Percentiles rank a stretch among this genome's conserved stretches.
phyloP scores from a whole-genome alignment of 108 stramenopile genomes.

The Cylindrotheca closterium region DNA sequence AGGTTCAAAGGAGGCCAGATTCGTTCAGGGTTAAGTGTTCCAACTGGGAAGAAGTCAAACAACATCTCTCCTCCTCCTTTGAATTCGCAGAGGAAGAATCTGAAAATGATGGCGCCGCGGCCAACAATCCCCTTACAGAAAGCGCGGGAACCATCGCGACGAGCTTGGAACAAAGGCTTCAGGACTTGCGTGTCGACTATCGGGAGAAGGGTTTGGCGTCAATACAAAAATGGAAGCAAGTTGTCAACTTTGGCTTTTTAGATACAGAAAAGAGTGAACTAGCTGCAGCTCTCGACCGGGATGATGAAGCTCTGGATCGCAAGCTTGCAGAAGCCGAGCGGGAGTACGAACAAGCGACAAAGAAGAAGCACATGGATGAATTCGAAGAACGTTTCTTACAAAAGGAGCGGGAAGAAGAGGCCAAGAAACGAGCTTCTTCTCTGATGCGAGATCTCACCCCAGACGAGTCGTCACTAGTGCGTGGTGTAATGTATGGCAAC shows the following conservation, averaged over 20 bases:
- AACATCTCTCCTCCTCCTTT: slow-evolving; percentile 20
- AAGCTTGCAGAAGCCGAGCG: background rate
- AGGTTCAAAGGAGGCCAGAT: slow-evolving; percentile 16
- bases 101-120: background rate
- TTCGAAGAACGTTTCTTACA: slow-evolving; percentile 34
- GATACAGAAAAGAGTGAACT: slow-evolving; percentile 8
- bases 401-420: slow-evolving; percentile 46
- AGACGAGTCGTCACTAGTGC: slow-evolving; percentile 59
- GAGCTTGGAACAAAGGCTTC: slow-evolving; percentile 6
- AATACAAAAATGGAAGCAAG: slow-evolving; percentile 36
- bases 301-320: slow-evolving; percentile 20
- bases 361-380: slow-evolving; percentile 9
- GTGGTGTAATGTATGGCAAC: slow-evolving; percentile 48
- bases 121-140: background rate
- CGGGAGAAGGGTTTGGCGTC: slow-evolving; percentile 2
- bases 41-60: slow-evolving; percentile 42
- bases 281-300: slow-evolving; percentile 16
- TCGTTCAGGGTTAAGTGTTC: slow-evolving; percentile 18
- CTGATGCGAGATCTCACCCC: slow-evolving; percentile 65
- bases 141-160: background rate
- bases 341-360: background rate
- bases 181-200: slow-evolving; percentile 1
- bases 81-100: slow-evolving; percentile 19
- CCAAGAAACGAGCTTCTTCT: slow-evolving; percentile 45
- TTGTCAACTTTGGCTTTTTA: slow-evolving; percentile 27